These are phyloP conservation scores for Candida ovalis DNA, from an alignment of 805 yeast species.

Conservation along the genomic window DNA sequence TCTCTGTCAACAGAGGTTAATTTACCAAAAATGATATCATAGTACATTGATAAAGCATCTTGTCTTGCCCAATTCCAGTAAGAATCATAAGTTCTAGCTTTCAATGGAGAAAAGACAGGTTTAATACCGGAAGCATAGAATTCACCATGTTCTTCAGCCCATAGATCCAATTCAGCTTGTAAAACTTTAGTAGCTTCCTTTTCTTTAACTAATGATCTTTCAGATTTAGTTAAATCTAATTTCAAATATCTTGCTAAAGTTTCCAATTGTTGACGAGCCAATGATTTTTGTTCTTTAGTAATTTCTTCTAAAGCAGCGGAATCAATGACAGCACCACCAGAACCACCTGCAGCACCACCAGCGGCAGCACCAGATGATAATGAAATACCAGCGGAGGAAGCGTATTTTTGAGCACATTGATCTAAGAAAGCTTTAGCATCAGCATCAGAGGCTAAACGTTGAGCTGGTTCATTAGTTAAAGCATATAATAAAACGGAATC, in stretches of 20 bases:
- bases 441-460: slow-evolving; percentile 78
- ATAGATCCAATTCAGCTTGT: slow-evolving; percentile 87
- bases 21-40: slow-evolving; percentile 93
- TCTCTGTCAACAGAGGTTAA: slow-evolving; percentile 89
- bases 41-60: slow-evolving; percentile 89
- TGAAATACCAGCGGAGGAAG: slow-evolving; percentile 74
- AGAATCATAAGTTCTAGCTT: slow-evolving; percentile 94
- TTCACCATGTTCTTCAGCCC: slow-evolving; percentile 90
- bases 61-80: slow-evolving; percentile 99
- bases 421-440: slow-evolving; percentile 93
- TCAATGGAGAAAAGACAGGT: slow-evolving; percentile 85
- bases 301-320: slow-evolving; percentile 90
- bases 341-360: slow-evolving; percentile 46
- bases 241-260: slow-evolving; percentile 92
- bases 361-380: slow-evolving; percentile 64
- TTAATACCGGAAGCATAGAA: slow-evolving; percentile 87
- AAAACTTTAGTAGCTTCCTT: slow-evolving; percentile 79
- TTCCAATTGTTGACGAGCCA: slow-evolving; percentile 83
- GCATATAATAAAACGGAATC: slow-evolving; percentile 83
- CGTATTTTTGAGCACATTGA: slow-evolving; percentile 76
- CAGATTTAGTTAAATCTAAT: slow-evolving; percentile 87
- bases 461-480: slow-evolving; percentile 84
- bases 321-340: slow-evolving; percentile 87
- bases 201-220: slow-evolving; percentile 75
- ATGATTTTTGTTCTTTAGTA: slow-evolving; percentile 63